Percentiles rank a stretch among this genome's conserved stretches.
phyloP scores from a whole-genome alignment of 2,329 filamentous ascomycete genomes.

The Paraphoma sp. region DNA sequence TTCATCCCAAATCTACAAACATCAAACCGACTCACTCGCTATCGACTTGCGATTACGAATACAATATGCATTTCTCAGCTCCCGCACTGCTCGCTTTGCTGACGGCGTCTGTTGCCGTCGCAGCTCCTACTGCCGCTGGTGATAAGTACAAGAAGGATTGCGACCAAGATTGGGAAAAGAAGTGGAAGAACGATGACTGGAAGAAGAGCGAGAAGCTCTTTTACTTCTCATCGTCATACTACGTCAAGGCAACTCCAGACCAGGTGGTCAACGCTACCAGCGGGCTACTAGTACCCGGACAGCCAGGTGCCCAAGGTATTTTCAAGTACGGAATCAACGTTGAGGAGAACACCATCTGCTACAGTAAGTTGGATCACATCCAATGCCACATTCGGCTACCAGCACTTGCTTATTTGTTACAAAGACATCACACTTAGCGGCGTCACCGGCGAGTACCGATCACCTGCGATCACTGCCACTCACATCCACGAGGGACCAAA shows the following conservation, averaged over 20 bases:
- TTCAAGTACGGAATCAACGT: constrained; percentile 63
- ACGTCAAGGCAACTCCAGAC: constrained; percentile 56
- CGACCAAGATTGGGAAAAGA: constrained; percentile 29
- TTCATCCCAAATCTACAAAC: constrained; percentile 3
- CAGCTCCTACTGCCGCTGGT: constrained; percentile 19
- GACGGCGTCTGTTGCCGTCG: constrained; percentile 25
- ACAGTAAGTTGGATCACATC: constrained; percentile 20
- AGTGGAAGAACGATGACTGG: constrained; percentile 30
- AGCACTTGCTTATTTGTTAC: constrained; percentile 15
- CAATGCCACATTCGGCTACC: no score
- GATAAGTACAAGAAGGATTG: constrained; percentile 22
- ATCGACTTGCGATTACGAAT: not conserved
- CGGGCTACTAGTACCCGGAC: constrained; percentile 47
- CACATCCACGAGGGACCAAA: constrained; percentile 61
- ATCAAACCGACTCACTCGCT: not conserved
- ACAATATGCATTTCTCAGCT: constrained; percentile 31
- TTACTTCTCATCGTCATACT: constrained; percentile 59
- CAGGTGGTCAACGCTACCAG: constrained; percentile 56
- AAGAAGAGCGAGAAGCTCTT: constrained; percentile 35
- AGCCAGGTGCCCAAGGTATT: constrained; percentile 54
- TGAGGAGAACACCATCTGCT: constrained; percentile 53
- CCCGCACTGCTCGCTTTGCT: constrained; percentile 25
- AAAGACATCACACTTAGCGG: constrained; percentile 58
- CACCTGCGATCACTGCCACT: constrained; percentile 59
- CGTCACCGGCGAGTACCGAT: constrained; percentile 60